A percentile compares a stretch with the other conserved stretches of the same genome.
These are phyloP conservation scores for Aspergillus hortae DNA, from an alignment of 2,329 filamentous ascomycete species.

Conservation along the genomic window DNA sequence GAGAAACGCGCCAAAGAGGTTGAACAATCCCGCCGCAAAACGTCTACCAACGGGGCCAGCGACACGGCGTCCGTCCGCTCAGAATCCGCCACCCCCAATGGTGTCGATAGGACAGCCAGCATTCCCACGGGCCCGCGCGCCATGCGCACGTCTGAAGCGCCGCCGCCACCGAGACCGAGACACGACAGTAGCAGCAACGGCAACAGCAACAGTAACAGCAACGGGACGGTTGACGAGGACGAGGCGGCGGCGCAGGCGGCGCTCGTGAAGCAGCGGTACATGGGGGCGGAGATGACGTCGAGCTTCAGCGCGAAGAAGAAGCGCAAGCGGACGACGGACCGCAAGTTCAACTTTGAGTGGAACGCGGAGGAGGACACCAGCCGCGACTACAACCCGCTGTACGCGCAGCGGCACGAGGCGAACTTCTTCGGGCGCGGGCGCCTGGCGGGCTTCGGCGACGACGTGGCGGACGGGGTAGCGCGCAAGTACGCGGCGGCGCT, in stretches of 20 bases:
- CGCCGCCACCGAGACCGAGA: constrained; percentile 45
- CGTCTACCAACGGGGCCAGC: constrained; percentile 31
- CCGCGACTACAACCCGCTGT: constrained; percentile 75
- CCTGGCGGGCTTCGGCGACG: constrained; percentile 63
- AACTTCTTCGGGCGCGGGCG: constrained; percentile 68
- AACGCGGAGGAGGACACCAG: constrained; percentile 92
- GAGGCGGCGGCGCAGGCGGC: constrained; percentile 66
- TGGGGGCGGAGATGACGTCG: constrained; percentile 85
- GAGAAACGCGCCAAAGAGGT: constrained; percentile 73
- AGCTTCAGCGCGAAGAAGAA: constrained; percentile 97
- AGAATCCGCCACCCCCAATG: constrained; percentile 20
- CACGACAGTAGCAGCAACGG: constrained; percentile 35
- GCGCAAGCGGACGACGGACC: constrained; percentile 83
- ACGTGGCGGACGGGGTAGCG: constrained; percentile 50
- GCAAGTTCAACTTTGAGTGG: constrained; percentile 99
- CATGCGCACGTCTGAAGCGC: constrained; percentile 50
- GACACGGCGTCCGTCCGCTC: constrained; percentile 3
- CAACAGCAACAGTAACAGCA: constrained; percentile 36
- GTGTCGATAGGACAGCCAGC: constrained; percentile 5
- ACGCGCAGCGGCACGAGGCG: constrained; percentile 63
- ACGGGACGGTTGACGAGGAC: constrained; percentile 49
- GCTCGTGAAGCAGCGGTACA: constrained; percentile 76
- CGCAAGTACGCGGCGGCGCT: constrained; percentile 64
- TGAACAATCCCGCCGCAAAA: constrained; percentile 55
- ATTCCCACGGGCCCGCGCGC: constrained; percentile 63